phyloP scores from a whole-genome alignment of 345 rosid genomes.

The Aquilaria malaccensis region DNA sequence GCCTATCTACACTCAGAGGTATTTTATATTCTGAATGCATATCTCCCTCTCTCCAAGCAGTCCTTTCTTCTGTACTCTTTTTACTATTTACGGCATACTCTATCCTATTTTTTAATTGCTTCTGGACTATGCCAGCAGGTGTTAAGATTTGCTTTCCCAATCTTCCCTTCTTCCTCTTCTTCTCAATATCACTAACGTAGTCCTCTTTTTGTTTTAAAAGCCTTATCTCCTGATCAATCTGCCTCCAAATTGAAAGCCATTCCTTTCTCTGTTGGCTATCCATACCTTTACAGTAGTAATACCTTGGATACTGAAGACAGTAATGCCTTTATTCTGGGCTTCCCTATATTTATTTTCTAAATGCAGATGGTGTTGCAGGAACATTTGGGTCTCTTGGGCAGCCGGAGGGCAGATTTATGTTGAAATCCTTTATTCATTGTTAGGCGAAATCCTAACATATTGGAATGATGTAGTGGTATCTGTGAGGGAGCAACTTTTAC shows the following conservation, averaged over 20 bases:
- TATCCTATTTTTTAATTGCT: conserved; percentile 7
- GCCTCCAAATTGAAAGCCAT: conserved; percentile 7
- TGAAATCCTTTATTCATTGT: conserved; percentile 22
- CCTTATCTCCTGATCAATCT: not conserved
- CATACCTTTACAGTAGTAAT: conserved; percentile 11
- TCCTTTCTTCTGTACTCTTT: not conserved
- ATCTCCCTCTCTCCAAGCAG: conserved; percentile 5
- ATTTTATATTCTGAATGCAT: conserved; percentile 9
- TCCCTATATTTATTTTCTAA: conserved; percentile 25
- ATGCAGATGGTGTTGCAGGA: conserved; percentile 46
- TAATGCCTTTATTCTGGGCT: conserved; percentile 23
- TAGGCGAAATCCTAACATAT: conserved; percentile 25
- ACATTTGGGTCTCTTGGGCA: conserved; percentile 25
- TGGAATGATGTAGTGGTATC: conserved; percentile 18
- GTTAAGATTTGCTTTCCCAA: not conserved
- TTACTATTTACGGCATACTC: not conserved
- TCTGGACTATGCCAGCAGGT: not conserved
- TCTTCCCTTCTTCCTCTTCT: not conserved
- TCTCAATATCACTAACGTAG: conserved; percentile 1
- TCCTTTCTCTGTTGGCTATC: conserved; percentile 1
- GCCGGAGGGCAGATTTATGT: conserved; percentile 32
- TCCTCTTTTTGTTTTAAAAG: conserved; percentile 4
- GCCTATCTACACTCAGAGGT: conserved; percentile 31
- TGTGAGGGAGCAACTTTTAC: conserved; percentile 13
- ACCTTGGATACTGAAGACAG: conserved; percentile 18